Evolutionary conservation across 495 filamentous ascomycete species (phyloP).

Genomic region (Parmelia sp.): DNA sequence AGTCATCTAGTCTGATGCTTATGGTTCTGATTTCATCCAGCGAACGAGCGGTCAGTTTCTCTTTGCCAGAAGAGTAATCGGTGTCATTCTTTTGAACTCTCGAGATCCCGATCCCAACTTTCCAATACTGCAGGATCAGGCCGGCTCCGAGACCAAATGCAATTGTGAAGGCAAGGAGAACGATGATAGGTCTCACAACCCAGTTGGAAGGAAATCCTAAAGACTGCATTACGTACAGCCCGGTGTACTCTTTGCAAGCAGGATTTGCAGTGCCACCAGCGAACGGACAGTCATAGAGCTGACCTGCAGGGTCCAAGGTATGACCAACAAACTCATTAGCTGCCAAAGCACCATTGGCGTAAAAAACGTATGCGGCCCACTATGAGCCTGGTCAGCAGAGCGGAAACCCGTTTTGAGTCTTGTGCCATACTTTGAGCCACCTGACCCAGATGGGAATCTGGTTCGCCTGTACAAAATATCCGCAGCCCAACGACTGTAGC

Average conservation of each 20-base stretch:
- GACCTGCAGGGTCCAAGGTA: slow-evolving; percentile 32
- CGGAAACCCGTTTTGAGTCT: slow-evolving; percentile 17
- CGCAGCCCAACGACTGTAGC: slow-evolving; percentile 60
- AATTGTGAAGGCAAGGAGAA: slow-evolving; percentile 50
- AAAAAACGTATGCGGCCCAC: slow-evolving; percentile 52
- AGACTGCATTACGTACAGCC: slow-evolving; percentile 57
- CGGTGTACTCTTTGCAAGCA: slow-evolving; percentile 59
- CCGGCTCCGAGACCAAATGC: slow-evolving; percentile 51
- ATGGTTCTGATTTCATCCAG: slow-evolving; percentile 49
- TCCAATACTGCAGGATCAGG: slow-evolving; percentile 50
- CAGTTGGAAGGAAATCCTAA: slow-evolving; percentile 58
- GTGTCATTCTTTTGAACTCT: slow-evolving; percentile 48
- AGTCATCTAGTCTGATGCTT: slow-evolving; percentile 54
- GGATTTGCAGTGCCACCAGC: slow-evolving; percentile 51
- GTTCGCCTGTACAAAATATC: slow-evolving; percentile 64
- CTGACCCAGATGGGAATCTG: slow-evolving; percentile 67
- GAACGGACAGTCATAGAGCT: slow-evolving; percentile 62
- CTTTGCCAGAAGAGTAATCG: slow-evolving; percentile 55
- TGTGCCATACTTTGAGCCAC: slow-evolving; percentile 55
- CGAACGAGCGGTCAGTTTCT: slow-evolving; percentile 48
- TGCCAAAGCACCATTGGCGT: slow-evolving; percentile 58
- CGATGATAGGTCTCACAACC: slow-evolving; percentile 56
- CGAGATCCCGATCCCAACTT: slow-evolving; percentile 55
- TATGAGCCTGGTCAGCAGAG: neutral
- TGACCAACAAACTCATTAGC: slow-evolving; percentile 62